Evolutionary conservation across 805 yeast species (phyloP).

Genomic region (Yamadazyma kitorensis): DNA sequence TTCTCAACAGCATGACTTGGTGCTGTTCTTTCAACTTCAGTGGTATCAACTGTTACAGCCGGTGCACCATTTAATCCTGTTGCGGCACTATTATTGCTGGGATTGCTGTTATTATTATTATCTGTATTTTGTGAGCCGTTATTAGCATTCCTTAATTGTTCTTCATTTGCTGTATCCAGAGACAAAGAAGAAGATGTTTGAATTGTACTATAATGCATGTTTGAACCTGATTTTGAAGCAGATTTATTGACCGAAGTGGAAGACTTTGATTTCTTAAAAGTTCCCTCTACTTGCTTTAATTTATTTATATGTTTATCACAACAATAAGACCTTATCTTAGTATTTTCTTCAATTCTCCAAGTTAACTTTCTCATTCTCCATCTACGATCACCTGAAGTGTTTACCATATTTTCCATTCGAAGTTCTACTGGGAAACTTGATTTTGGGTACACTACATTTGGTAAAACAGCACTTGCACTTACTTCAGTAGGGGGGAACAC

Average conservation of each 20-base stretch:
- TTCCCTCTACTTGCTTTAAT: constrained; percentile 43
- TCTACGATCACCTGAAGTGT: constrained; percentile 51
- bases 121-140: background rate
- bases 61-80: constrained; percentile 13
- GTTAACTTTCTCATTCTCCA: constrained; percentile 91
- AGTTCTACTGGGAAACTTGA: constrained; percentile 82
- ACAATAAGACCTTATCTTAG: constrained; percentile 56
- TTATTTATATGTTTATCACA: constrained; percentile 59
- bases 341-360: constrained; percentile 87
- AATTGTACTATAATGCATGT: constrained; percentile 28
- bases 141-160: background rate
- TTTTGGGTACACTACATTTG: constrained; percentile 86
- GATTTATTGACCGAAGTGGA: background rate
- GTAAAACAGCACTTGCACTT: constrained; percentile 81
- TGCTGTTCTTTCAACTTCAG: constrained; percentile 16
- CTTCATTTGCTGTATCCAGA: constrained; percentile 9
- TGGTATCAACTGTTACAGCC: constrained; percentile 15
- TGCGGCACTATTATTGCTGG: constrained; percentile 1
- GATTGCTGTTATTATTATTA: background rate
- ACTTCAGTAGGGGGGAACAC: constrained; percentile 95
- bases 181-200: constrained; percentile 20
- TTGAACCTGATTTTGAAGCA: constrained; percentile 9
- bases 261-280: constrained; percentile 18
- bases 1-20: constrained; percentile 23
- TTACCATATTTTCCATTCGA: constrained; percentile 67